Conservation (phyloP, 1,284 basidiomycete genomes). For the Pascua guehoae region DNA sequence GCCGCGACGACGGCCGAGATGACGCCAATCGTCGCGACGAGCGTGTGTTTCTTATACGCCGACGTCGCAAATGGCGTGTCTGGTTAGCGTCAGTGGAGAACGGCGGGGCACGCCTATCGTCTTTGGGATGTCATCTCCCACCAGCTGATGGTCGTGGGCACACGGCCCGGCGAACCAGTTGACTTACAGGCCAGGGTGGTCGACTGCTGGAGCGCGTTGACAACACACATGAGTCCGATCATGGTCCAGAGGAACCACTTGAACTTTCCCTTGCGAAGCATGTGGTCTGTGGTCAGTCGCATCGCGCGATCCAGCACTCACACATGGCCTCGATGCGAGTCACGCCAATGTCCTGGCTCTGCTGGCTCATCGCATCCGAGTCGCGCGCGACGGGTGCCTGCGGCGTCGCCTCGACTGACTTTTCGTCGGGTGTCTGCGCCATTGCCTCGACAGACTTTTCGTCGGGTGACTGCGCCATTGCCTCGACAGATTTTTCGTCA, state of each 20-base stretch:
- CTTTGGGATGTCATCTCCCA: too few relatives aligned
- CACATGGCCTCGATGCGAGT: conserved; percentile 37
- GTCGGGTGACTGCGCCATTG: too few relatives aligned
- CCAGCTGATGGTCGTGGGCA: too few relatives aligned
- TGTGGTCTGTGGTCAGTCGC: conserved; percentile 21
- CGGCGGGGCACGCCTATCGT: background rate
- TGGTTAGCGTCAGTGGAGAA: background rate
- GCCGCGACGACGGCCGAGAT: conserved; percentile 36
- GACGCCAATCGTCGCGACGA: conserved; percentile 37
- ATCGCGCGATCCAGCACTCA: background rate
- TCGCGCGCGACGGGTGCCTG: too few relatives aligned
- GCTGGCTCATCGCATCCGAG: background rate
- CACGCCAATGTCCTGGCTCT: conserved; percentile 28
- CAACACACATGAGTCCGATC: conserved; percentile 23
- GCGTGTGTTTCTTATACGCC: conserved; percentile 34
- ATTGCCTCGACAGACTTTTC: too few relatives aligned
- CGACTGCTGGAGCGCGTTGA: conserved; percentile 15
- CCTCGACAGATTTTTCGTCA: too few relatives aligned
- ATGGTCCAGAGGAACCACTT: conserved; percentile 23
- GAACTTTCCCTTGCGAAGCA: conserved; percentile 13
- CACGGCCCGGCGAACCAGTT: too few relatives aligned
- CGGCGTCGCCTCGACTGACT: too few relatives aligned
- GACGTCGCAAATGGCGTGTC: conserved; percentile 39
- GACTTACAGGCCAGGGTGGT: too few relatives aligned
- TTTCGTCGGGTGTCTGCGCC: too few relatives aligned